These are phyloP conservation scores for Castanea mollissima DNA, from an alignment of 306 rosid genomes.

Conservation along the genomic window DNA sequence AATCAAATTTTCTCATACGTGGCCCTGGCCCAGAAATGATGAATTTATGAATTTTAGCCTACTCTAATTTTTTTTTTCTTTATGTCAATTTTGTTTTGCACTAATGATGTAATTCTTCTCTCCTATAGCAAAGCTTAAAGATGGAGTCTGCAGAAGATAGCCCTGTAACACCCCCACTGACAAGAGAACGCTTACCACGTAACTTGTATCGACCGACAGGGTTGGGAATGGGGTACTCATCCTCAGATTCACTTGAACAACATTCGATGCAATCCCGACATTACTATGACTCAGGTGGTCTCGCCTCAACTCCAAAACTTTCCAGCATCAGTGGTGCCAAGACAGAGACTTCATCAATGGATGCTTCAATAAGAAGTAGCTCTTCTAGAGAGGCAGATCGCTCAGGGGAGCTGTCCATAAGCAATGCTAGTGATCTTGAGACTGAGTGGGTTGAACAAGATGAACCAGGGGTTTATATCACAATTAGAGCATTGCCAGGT, in stretches of 20 bases:
- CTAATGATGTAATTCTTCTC: not conserved
- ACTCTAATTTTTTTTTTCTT: not conserved
- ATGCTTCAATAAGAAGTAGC: conserved; percentile 60
- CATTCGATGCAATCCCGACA: conserved; percentile 49
- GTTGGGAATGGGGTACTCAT: conserved; percentile 53
- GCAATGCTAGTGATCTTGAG: conserved; percentile 59
- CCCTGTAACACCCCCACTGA: conserved; percentile 54
- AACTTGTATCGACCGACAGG: conserved; percentile 51
- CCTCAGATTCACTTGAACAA: conserved; percentile 54
- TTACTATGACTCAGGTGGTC: conserved; percentile 28
- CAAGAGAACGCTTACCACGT: conserved; percentile 44
- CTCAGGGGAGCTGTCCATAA: conserved; percentile 48
- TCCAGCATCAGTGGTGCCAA: conserved; percentile 61
- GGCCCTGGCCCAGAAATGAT: not conserved
- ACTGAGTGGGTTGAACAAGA: conserved; percentile 63
- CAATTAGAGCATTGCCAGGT: conserved; percentile 53
- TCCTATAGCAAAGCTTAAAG: conserved; percentile 43
- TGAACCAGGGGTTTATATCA: conserved; percentile 63
- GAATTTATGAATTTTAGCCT: not conserved
- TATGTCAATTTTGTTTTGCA: too few species aligned
- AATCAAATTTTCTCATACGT: not conserved
- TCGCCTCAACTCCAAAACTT: conserved; percentile 57
- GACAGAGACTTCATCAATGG: conserved; percentile 61
- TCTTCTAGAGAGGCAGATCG: conserved; percentile 60
- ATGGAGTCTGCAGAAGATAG: conserved; percentile 53